Evolutionary conservation across 1,284 basidiomycete species (phyloP), one percentile per base, ranked within the genome.

Genomic region (Meira nashicola): DNA sequence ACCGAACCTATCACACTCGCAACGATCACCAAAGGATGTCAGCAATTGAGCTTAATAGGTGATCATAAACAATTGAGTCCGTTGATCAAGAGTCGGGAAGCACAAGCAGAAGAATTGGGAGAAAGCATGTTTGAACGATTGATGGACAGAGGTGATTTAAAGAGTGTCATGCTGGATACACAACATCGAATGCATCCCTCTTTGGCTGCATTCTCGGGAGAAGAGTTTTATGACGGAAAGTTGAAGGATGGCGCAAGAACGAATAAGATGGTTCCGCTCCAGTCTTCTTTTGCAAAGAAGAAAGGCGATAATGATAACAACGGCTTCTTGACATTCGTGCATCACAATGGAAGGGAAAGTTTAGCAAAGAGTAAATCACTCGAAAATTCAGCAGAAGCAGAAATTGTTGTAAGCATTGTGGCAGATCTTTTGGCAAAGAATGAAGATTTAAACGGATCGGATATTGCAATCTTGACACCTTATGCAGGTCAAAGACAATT

Each of bases 51-150:
- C 2, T 84, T 96, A 55, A 93, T 96, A 64, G 93, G 92, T 33
- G 93, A 96, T 80, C 93, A 96, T 80, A 93, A 93, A 77, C 93
- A 96, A 77, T 82, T 95, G n/a, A 90, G 92, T 19, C 91, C 93
- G 0, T 86, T 95, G 56, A 90, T 94, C 62, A 83, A 85, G 19
- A 68, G 74, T 47, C 46, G 46, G 8, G 17, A 48, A 48, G 46
- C 25, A 12, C 17, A 21, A 12, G 23, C 53, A 7, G 62, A 58
- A 41, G 90, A 89, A 0, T 81, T 93, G 15, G 86, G 86, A 1
- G 84, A 85, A 17, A 91, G 89, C 79, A 82, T 96, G 28, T 96
- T 96, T 67, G 92, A 96, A 78, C 82, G 92, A 33, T 81, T 96
- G 52, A 89, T 89, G 83, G 87, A 67, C 82, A 25, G 23, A 52